Evolutionary conservation across 768 basidiomycete genomes (phyloP).

Genomic region (Podaxis mareebaensis): DNA sequence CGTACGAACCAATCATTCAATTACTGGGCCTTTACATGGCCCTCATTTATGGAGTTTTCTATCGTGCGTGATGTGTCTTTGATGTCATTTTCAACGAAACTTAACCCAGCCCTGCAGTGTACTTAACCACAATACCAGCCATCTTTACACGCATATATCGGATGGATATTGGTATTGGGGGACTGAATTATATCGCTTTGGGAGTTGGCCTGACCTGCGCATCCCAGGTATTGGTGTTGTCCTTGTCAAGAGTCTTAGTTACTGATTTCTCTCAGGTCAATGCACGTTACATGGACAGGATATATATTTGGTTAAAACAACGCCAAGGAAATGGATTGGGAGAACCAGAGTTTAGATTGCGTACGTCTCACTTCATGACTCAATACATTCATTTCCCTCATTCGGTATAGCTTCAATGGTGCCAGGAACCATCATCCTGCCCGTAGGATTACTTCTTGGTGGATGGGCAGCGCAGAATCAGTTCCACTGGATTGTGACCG

Average conservation of each 20-base stretch:
- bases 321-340: constrained; percentile 47
- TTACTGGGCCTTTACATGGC: constrained; percentile 69
- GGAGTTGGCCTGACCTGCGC: constrained; percentile 59
- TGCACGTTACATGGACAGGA: constrained; percentile 53
- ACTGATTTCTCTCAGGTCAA: constrained; percentile 31
- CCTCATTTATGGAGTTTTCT: constrained; percentile 64
- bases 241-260: no score
- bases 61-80: constrained; percentile 39
- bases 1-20: constrained; percentile 64
- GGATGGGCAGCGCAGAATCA: constrained; percentile 67
- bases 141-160: constrained; percentile 60
- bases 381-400: constrained; percentile 14
- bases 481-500: constrained; percentile 70
- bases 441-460: constrained; percentile 64
- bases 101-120: constrained; percentile 43
- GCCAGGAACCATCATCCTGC: constrained; percentile 57
- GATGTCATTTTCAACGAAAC: neutral
- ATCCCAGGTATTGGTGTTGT: constrained; percentile 33
- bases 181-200: constrained; percentile 71
- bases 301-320: constrained; percentile 50
- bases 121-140: constrained; percentile 61
- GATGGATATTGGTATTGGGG: constrained; percentile 56
- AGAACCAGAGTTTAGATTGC: constrained; percentile 52
- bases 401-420: constrained; percentile 52
- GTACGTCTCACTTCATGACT: constrained; percentile 29